Evolutionary conservation across 1,284 basidiomycete species (phyloP).

Genomic region (Sparassis latifolia): DNA sequence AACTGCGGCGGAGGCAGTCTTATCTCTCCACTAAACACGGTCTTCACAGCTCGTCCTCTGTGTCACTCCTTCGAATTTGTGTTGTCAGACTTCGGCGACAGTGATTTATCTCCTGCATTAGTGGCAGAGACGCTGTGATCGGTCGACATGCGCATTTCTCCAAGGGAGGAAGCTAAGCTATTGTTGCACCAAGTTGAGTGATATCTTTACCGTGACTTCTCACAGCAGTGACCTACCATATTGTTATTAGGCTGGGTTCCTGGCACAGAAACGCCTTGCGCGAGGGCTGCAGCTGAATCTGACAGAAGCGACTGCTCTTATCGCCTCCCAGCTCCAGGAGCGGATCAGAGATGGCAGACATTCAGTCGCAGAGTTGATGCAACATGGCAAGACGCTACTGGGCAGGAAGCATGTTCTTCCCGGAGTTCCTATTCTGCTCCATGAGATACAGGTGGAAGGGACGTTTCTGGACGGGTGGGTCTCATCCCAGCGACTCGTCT

Average conservation of each 20-base stretch:
- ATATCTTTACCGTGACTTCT: background rate
- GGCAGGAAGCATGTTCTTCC: conserved; percentile 90
- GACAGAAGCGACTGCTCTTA: conserved; percentile 85
- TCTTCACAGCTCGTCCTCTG: too few relatives aligned
- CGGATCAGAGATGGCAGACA: conserved; percentile 91
- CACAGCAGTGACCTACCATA: background rate
- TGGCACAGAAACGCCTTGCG: conserved; percentile 93
- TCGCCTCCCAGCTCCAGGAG: conserved; percentile 90
- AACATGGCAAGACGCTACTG: conserved; percentile 83
- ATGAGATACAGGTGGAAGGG: conserved; percentile 90
- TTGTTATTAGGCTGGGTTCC: conserved; percentile 57
- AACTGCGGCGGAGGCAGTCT: too few relatives aligned
- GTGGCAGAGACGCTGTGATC: too few relatives aligned
- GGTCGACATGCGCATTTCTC: conserved; percentile 28
- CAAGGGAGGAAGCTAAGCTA: conserved; percentile 33
- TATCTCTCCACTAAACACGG: too few relatives aligned
- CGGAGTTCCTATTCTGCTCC: conserved; percentile 57
- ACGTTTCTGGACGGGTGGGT: conserved; percentile 80
- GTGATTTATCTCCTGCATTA: too few relatives aligned
- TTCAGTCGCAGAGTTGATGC: conserved; percentile 88
- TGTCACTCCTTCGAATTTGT: too few relatives aligned
- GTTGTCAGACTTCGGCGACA: too few relatives aligned
- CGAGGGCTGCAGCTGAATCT: conserved; percentile 84
- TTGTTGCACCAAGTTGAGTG: conserved; percentile 31
- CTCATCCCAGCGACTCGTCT: background rate